Base-by-base conservation (phyloP, 805 yeast genomes). In the Schwanniomyces sp. region DNA sequence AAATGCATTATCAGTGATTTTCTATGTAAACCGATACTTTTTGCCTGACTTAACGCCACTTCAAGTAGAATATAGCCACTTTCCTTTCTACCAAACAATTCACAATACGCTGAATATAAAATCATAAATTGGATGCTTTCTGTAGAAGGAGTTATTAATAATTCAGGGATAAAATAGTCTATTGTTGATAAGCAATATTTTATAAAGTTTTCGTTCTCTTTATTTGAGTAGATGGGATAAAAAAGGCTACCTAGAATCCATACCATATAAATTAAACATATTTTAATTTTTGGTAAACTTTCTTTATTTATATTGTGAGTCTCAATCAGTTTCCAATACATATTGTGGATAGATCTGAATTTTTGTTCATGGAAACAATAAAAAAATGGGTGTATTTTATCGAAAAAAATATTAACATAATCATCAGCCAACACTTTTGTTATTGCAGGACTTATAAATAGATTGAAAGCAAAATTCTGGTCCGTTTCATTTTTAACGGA, bases 1-100 rank as follows among this genome's bases (percentile, higher is more conserved):
- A 21, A 8, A 25, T 39, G 16, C 4, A 4, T 12, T 10, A 12
- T 16, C 12, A 36, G 11, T 16, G 24, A 25, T 12, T 39, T 14
- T 44, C 75, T 62, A 53, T 78, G 80, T 2, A 76, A 56, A 0
- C 82, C 82, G n/a, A 78, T 56, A n/a, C 79, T 67, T 26, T 72
- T 66, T 1, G 77, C 70, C 56, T 78, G 82, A 44, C 78, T 63
- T 1, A 75, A 66, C 7, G 81, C 81, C 40, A 75, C 48, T 38
- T 78, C 76, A 57, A 76, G 59, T 40, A 78, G 50, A 50, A 75
- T 71, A 69, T 77, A 78, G 0, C 79, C 77, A 43, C 77, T 69
- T 48, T 78, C 82, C 48, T 80, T 66, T 36, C 74, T 73, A 51
- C 70, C 74, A 25, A 66, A 66, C 40, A 77, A 66, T 39, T 75